Conservation (phyloP, 2,329 filamentous ascomycete genomes). For the Colletotrichum sp. region DNA sequence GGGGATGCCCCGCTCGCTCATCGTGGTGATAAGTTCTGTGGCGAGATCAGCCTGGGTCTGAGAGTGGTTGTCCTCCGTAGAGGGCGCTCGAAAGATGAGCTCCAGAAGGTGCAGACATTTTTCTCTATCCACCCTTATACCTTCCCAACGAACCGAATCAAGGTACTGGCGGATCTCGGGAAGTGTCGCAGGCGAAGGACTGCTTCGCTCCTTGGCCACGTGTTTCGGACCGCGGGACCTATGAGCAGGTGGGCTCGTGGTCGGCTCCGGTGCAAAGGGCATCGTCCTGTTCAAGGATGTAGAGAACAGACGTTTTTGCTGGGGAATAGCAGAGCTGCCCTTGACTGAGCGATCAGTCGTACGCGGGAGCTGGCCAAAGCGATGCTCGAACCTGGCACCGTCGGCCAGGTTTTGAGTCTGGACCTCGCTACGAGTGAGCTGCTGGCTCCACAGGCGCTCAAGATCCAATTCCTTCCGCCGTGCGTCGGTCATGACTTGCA, state of each 20-base stretch:
- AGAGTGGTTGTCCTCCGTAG: conserved; percentile 24
- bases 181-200: not conserved
- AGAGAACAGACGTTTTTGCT: conserved; percentile 38
- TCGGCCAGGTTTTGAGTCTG: conserved; percentile 2
- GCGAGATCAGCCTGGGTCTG: conserved; percentile 40
- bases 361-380: conserved; percentile 15
- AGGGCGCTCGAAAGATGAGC: conserved; percentile 36
- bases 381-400: conserved; percentile 27
- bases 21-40: conserved; percentile 46
- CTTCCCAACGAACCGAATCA: conserved; percentile 42
- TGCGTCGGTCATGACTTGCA: conserved; percentile 62
- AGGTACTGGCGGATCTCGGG: conserved; percentile 29
- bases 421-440: conserved; percentile 36
- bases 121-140: conserved; percentile 36
- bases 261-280: not conserved
- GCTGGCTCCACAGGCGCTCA: conserved; percentile 54
- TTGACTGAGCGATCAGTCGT: not conserved
- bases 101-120: conserved; percentile 41
- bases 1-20: conserved; percentile 48
- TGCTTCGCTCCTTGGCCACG: not conserved
- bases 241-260: not conserved
- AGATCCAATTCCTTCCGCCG: conserved; percentile 57
- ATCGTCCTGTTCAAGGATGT: conserved; percentile 30
- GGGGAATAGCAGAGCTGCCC: conserved; percentile 19
- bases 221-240: not conserved